Evolutionary conservation across 163 green algal genomes (phyloP), one percentile per base, ranked within the genome.

Genomic region (Scenedesmus sp.): DNA sequence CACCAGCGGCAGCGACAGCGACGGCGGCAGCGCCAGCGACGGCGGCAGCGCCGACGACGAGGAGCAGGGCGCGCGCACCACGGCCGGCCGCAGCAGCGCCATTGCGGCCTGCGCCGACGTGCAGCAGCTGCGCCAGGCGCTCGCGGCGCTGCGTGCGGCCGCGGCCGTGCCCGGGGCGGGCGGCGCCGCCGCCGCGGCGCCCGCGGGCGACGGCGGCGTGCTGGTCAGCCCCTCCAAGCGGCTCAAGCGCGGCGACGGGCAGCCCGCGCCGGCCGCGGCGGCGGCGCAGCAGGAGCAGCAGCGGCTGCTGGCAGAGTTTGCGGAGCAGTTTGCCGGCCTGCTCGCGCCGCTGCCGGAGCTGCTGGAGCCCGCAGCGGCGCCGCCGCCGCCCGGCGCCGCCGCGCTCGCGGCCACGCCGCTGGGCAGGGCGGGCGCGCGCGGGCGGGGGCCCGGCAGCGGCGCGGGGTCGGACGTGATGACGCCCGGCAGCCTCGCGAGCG

Each of bases 261-360:
- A 47, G 39, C 39, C 7, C 20, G 26, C 26, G 29, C 24, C 42
- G 44, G 63, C 1, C n/a, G n/a, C n/a, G n/a, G n/a, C n/a, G n/a
- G n/a, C n/a, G n/a, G n/a, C n/a, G n/a, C 69, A 77, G 22, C 45
- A 72, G 20, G 24, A 24, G 70, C 70, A 60, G 60, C 47, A 39
- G 44, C 63, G 31, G 63, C 44, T 47, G 44, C n/a, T 60, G 42
- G 63, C 17, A 57, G 63, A 28, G 17, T 57, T 73, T 11, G 14
- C 22, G 15, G 9, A 60, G 34, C 42, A 73, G 44, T 48, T 60
- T 44, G 17, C 22, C 0, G 17, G 28, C n/a, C 20, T 73, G 11
- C 44, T 73, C 24, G 0, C 63, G 6, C 63, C 63, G 13, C 24
- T 73, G 63, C 44, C 48, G 3, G 63, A 73, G 24, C 48, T 60